Conservation (phyloP, 208 protist species). For the Endotrypanum monterogeii region DNA sequence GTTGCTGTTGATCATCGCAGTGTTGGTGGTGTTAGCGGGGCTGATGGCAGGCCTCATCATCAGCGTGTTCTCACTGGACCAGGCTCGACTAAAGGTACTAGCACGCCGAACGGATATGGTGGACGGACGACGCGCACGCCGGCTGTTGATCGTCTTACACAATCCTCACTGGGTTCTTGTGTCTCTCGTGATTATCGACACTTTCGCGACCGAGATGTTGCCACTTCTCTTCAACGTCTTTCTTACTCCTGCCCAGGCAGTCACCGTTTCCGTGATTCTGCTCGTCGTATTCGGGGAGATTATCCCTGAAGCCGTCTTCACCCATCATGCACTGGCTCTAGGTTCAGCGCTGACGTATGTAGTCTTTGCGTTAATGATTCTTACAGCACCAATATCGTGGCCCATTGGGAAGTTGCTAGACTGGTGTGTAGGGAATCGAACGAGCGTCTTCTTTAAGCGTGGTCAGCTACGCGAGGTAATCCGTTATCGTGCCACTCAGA, state of each 20-base stretch:
- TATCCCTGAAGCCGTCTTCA: conserved; percentile 75
- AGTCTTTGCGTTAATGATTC: conserved; percentile 56
- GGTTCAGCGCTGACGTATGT: conserved; percentile 48
- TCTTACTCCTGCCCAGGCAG: conserved; percentile 47
- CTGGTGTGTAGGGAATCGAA: conserved; percentile 53
- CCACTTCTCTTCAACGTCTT: conserved; percentile 69
- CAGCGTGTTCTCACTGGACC: conserved; percentile 68
- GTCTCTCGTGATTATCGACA: conserved; percentile 61
- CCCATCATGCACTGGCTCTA: conserved; percentile 56
- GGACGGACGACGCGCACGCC: conserved; percentile 42
- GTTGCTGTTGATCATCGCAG: conserved; percentile 35
- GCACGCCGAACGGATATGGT: conserved; percentile 32
- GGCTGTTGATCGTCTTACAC: conserved; percentile 51
- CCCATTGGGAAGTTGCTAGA: conserved; percentile 71
- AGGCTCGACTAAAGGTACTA: conserved; percentile 45
- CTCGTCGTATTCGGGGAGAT: conserved; percentile 78
- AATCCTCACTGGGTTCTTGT: conserved; percentile 76
- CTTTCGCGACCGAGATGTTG: conserved; percentile 67
- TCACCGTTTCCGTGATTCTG: conserved; percentile 58
- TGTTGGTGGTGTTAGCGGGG: conserved; percentile 50
- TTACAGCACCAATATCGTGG: conserved; percentile 69
- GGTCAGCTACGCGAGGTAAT: conserved; percentile 67
- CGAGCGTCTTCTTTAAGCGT: conserved; percentile 56
- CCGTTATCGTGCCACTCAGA: conserved; percentile 31
- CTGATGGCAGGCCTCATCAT: conserved; percentile 72